These are phyloP conservation scores for Bruguiera sexangula DNA, from an alignment of 345 rosid genomes.

Conservation along the genomic window DNA sequence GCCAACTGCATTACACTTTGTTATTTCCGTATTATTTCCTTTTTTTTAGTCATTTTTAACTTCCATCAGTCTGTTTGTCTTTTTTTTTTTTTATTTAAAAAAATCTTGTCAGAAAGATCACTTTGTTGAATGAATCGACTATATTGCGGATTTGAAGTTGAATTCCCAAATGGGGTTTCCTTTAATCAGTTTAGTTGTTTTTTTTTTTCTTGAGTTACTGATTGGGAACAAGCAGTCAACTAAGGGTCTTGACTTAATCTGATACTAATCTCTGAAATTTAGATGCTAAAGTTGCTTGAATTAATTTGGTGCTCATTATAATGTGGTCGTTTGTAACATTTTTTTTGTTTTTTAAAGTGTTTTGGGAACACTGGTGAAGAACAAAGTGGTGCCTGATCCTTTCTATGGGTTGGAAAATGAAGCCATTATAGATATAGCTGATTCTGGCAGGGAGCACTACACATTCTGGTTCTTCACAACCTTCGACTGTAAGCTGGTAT, in stretches of 20 bases:
- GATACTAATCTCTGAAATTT: background rate
- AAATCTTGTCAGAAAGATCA: too few species aligned
- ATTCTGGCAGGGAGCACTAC: conserved; percentile 90
- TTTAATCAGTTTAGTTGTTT: background rate
- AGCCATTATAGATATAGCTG: conserved; percentile 76
- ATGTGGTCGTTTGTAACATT: background rate
- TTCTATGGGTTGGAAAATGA: conserved; percentile 87
- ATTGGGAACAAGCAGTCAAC: background rate
- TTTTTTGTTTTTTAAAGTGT: conserved; percentile 46
- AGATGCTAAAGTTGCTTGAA: background rate
- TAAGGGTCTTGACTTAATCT: too few species aligned
- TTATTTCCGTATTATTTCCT: conserved; percentile 3
- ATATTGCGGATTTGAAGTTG: background rate
- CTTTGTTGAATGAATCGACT: background rate
- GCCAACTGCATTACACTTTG: background rate
- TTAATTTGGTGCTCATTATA: background rate
- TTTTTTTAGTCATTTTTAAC: background rate
- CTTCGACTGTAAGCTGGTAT: conserved; percentile 70
- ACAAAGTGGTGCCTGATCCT: conserved; percentile 80
- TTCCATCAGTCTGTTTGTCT: background rate
- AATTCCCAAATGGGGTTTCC: background rate
- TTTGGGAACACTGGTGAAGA: conserved; percentile 77
- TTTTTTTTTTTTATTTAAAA: too few species aligned
- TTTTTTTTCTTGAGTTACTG: background rate
- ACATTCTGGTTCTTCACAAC: conserved; percentile 93